Conservation (phyloP, 768 basidiomycete species). For the Gymnopilus dilepis region DNA sequence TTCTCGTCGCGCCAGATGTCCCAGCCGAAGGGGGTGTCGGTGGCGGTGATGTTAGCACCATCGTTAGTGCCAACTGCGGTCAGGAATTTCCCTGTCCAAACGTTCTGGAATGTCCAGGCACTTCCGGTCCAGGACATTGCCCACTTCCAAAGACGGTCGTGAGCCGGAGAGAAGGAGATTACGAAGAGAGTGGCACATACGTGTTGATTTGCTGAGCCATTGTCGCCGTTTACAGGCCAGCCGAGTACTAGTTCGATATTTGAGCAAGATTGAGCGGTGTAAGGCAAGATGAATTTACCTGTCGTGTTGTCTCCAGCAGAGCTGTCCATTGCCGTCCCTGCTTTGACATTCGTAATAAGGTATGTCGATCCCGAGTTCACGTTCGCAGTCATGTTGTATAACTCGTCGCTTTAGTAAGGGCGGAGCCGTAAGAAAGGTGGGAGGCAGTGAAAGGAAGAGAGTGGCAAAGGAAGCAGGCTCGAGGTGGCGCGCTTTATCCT, state of each 20-base stretch:
- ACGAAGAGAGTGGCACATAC: conserved; percentile 32
- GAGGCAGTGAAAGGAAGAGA: conserved; percentile 1
- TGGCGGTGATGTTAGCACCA: conserved; percentile 47
- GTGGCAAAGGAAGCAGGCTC: not conserved
- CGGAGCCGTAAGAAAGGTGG: not conserved
- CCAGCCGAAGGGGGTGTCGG: conserved; percentile 47
- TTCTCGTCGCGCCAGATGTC: conserved; percentile 52
- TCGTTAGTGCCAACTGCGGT: conserved; percentile 42
- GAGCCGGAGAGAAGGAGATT: not conserved
- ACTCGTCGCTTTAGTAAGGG: not conserved
- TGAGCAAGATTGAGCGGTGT: not conserved
- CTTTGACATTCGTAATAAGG: conserved; percentile 55
- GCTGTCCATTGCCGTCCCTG: conserved; percentile 58
- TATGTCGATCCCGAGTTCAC: conserved; percentile 46
- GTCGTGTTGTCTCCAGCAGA: conserved; percentile 55
- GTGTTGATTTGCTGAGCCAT: conserved; percentile 54
- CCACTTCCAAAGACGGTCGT: conserved; percentile 45
- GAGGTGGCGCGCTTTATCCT: not conserved
- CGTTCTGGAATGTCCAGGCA: conserved; percentile 50
- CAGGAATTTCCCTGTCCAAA: conserved; percentile 46
- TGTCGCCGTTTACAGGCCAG: conserved; percentile 42
- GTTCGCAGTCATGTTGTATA: conserved; percentile 30
- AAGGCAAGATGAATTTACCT: conserved; percentile 36
- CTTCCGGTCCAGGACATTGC: conserved; percentile 42
- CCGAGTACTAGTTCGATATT: conserved; percentile 49